Evolutionary conservation across 2,329 filamentous ascomycete species (phyloP), one percentile per base, ranked within the genome.

Genomic region (Trichoderma lentiforme): DNA sequence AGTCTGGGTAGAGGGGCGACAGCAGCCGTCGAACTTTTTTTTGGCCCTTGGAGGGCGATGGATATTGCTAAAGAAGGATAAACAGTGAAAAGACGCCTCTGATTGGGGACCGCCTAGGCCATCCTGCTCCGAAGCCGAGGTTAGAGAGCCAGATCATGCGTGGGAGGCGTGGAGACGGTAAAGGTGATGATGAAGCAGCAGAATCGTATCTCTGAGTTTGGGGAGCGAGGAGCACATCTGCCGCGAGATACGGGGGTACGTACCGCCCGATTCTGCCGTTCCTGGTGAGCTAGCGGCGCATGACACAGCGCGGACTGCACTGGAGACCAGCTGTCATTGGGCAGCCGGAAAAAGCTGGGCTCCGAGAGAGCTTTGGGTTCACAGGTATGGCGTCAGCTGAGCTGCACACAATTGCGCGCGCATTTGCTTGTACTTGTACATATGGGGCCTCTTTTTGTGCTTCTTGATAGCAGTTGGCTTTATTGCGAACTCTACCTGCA

Each of bases 91-190:
- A 68, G 43, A 70, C 62, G 74, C 57, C 58, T 70, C 72, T 62
- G 64, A 74, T 74, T 43, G 62, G 65, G 57, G 32, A 72, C 56
- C 24, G 21, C 60, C 73, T 75, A 76, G 68, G 75, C 66, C 75
- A 76, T 76, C 69, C 69, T 73, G 72, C 64, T 65, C 67, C 56
- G 47, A n/a, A 71, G 28, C 24, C 43, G 68, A 34, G 47, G 32
- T 65, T 47, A 64, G 39, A 28, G 47, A 65, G 64, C 68, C 62
- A 58, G 57, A 67, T 68, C 68, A 63, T 71, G 72, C 62, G 72
- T 68, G 57, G 57, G 63, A 47, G 60, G 47, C 47, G 66, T 39
- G 51, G 53, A 30, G 51, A 43, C 18, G 51, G 39, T 56, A 12
- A 24, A 53, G 63, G 53, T 15, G 66, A 63, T 43, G 69, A 60